A percentile compares a stretch with the other conserved stretches of the same genome.
phyloP scores from a whole-genome alignment of 257 asterid species.

The Solanum okadae region DNA sequence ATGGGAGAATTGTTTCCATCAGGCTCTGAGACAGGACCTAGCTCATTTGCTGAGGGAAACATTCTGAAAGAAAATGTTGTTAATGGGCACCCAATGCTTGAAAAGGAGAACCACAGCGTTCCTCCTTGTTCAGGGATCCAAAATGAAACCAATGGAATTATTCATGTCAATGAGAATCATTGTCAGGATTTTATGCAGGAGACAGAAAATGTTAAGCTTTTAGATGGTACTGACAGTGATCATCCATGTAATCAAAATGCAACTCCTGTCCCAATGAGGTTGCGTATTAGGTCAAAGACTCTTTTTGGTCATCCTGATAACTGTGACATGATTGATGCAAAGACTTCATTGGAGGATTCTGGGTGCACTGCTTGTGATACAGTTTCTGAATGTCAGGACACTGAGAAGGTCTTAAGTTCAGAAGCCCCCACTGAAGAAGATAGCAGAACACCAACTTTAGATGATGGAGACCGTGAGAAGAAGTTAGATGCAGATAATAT shows the following conservation, averaged over 20 bases:
- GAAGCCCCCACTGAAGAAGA: conserved; percentile 19
- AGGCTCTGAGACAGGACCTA: conserved; percentile 27
- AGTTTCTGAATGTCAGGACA: conserved; percentile 10
- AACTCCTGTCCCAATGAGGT: conserved; percentile 37
- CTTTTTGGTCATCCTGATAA: conserved; percentile 33
- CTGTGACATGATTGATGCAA: conserved; percentile 13
- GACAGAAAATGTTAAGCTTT: conserved; percentile 14
- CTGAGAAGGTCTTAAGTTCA: conserved; percentile 18
- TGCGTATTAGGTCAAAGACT: conserved; percentile 52
- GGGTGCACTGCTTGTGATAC: conserved; percentile 16
- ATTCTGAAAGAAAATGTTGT: conserved; percentile 26
- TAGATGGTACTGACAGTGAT: conserved; percentile 24
- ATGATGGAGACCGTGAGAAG: conserved; percentile 22
- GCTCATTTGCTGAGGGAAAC: conserved; percentile 29
- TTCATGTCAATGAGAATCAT: conserved; percentile 17
- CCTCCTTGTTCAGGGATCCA: conserved; percentile 27
- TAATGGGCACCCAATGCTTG: conserved; percentile 23
- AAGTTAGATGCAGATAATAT: conserved; percentile 25
- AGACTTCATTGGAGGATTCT: conserved; percentile 27
- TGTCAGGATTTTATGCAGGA: conserved; percentile 12
- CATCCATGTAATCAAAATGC: conserved; percentile 30
- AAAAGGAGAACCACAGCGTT: conserved; percentile 16
- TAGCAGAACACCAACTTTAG: conserved; percentile 14
- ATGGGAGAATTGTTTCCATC: conserved; percentile 43
- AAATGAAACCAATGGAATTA: conserved; percentile 23